Conservation (phyloP, 1,284 basidiomycete genomes). For the Chondrostereum purpureum region DNA sequence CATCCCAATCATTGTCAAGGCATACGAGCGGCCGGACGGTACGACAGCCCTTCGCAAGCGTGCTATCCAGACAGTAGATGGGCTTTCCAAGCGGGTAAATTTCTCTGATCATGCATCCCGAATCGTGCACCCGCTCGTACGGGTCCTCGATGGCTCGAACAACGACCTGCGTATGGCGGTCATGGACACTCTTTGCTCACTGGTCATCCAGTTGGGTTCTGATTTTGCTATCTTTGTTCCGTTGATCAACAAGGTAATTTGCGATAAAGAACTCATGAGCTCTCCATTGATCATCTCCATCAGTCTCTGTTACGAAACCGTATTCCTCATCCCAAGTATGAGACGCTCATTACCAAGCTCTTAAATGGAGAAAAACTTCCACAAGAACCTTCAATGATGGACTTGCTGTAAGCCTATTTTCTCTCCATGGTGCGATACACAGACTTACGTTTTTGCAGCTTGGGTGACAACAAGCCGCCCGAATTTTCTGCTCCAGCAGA, state of each 20-base stretch:
- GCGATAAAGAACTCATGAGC: background rate
- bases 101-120: conserved; percentile 98
- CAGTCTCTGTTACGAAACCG: conserved; percentile 76
- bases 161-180: conserved; percentile 85
- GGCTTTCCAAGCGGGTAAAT: conserved; percentile 89
- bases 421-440: no score
- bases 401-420: conserved; percentile 42
- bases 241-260: conserved; percentile 86
- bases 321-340: conserved; percentile 84
- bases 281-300: background rate
- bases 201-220: conserved; percentile 90
- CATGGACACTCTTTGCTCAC: conserved; percentile 90
- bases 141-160: conserved; percentile 74
- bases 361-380: conserved; percentile 90
- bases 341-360: conserved; percentile 83
- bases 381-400: conserved; percentile 59
- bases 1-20: conserved; percentile 90
- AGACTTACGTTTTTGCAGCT: no score
- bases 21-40: conserved; percentile 83
- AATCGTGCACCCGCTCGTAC: conserved; percentile 92
- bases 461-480: conserved; percentile 48
- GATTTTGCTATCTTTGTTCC: conserved; percentile 98
- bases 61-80: conserved; percentile 89
- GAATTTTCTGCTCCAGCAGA: conserved; percentile 77
- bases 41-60: conserved; percentile 75